Base-by-base conservation (phyloP, 768 basidiomycete genomes). In the Tylopilus subfusipes region DNA sequence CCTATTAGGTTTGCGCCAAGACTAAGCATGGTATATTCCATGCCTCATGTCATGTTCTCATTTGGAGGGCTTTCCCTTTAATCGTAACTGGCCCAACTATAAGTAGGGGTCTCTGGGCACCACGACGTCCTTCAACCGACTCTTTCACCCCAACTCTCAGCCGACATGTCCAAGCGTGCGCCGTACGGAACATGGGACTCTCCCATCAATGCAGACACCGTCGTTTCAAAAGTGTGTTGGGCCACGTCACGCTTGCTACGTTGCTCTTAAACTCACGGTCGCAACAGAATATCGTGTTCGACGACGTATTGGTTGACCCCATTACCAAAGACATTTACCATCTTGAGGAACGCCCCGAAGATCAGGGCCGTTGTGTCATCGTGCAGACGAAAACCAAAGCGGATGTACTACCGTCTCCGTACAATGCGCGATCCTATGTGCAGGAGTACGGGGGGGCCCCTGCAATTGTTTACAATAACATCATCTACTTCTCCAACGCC, bases 401-500 rank as follows among this genome's bases (percentile, higher is more conserved):
- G 46, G 85, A 87, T 49, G 65, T 85, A 7, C 73, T 84, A 11
- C 78, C 78, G 3, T 59, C 68, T 22, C 73, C 72, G 0, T 86
- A 78, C 76, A 85, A 79, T 63, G 80, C 73, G 18, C 71, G 79
- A 22, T 76, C 77, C 1, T 69, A 72, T 9, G 86, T 88, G 0
- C 79, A 86, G 30, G 87, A 87, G 67, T 89, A 88, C 52, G 88
- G 88, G 0, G 88, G 88, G 13, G 80, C 77, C 5, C 69, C 83
- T 0, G 82, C 81, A 0, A 74, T 78, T 6, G 80, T 79, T 2
- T 69, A 78, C 56, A 69, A 72, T 29, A 75, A 73, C 13, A 66
- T 73, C 8, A 70, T 79, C 29, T 82, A 83, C 68, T 89, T 86
- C 68, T 84, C 83, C 3, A 72, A 85, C 65, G 69, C 78, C 31